Conservation (phyloP, 176 grass and related monocot species). For the Phoenix dactylifera region DNA sequence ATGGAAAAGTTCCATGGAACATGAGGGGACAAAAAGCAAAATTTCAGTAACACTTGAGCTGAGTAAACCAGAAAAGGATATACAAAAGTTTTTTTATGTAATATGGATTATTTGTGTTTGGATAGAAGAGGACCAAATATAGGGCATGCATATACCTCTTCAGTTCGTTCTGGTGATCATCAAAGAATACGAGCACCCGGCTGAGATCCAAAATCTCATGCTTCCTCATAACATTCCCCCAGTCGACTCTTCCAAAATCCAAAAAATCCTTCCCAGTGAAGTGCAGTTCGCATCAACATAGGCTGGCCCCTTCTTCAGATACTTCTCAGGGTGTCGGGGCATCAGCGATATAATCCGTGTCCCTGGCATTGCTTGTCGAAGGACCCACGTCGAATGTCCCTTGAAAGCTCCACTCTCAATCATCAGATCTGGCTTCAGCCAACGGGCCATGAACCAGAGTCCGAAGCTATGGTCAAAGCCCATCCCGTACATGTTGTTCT, state of each 20-base stretch:
- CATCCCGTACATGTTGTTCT: conserved; percentile 90
- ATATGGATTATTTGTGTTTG: too few species aligned
- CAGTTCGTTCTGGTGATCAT: conserved; percentile 89
- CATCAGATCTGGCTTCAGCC: conserved; percentile 85
- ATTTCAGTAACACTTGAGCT: too few species aligned
- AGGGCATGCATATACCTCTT: conserved; percentile 36
- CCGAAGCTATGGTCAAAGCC: conserved; percentile 93
- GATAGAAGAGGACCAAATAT: too few species aligned
- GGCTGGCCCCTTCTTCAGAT: conserved; percentile 77
- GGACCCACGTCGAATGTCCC: conserved; percentile 83
- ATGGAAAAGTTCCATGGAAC: too few species aligned
- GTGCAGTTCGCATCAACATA: conserved; percentile 93
- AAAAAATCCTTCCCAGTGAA: conserved; percentile 74
- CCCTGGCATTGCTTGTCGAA: conserved; percentile 74
- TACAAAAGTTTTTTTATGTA: too few species aligned
- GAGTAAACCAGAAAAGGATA: too few species aligned
- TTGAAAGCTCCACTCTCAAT: conserved; percentile 93
- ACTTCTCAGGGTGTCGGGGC: conserved; percentile 79
- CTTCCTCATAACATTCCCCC: conserved; percentile 49
- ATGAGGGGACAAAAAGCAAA: too few species aligned
- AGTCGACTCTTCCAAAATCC: conserved; percentile 76
- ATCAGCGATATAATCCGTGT: conserved; percentile 64
- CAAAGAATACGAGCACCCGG: conserved; percentile 83
- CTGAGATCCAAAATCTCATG: conserved; percentile 70
- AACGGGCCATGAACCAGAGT: conserved; percentile 86